Evolutionary conservation across 805 yeast genomes (phyloP).

Genomic region (Sporopachydermia quercuum): DNA sequence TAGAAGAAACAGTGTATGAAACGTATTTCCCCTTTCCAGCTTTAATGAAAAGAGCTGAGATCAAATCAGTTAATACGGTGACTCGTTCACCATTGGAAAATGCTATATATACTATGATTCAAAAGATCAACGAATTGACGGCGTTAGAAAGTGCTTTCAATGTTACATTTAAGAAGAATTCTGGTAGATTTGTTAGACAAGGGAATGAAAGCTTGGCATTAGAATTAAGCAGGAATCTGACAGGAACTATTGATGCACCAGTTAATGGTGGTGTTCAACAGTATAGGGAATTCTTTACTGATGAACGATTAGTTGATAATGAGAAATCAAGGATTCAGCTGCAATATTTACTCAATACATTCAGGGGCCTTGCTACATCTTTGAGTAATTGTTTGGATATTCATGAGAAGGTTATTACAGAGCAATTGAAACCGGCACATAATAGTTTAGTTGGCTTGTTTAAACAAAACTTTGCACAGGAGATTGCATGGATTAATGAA

Average conservation of each 20-base stretch:
- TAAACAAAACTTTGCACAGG: constrained; percentile 51
- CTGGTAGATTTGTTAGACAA: constrained; percentile 5
- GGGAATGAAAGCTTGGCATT: background rate
- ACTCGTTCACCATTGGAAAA: constrained; percentile 74
- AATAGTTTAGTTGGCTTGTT: constrained; percentile 49
- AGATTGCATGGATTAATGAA: constrained; percentile 32
- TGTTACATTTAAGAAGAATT: constrained; percentile 6
- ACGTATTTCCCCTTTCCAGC: constrained; percentile 74
- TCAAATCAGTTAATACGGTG: constrained; percentile 30
- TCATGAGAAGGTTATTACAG: constrained; percentile 51
- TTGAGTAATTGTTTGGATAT: constrained; percentile 50
- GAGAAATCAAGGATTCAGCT: constrained; percentile 17
- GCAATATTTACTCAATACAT: constrained; percentile 25
- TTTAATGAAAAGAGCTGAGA: constrained; percentile 71
- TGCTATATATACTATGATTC: constrained; percentile 52
- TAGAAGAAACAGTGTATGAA: constrained; percentile 71
- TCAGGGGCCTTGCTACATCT: constrained; percentile 52
- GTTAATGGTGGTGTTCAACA: constrained; percentile 88
- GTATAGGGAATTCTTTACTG: constrained; percentile 52
- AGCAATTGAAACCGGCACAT: constrained; percentile 45
- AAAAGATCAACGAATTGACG: constrained; percentile 58
- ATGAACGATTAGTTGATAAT: constrained; percentile 16
- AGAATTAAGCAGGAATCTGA: constrained; percentile 51
- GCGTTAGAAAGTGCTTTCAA: constrained; percentile 37
- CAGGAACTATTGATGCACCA: constrained; percentile 86